Base-by-base conservation (phyloP, 2,329 filamentous ascomycete genomes). In the Rasamsonia emersonii region DNA sequence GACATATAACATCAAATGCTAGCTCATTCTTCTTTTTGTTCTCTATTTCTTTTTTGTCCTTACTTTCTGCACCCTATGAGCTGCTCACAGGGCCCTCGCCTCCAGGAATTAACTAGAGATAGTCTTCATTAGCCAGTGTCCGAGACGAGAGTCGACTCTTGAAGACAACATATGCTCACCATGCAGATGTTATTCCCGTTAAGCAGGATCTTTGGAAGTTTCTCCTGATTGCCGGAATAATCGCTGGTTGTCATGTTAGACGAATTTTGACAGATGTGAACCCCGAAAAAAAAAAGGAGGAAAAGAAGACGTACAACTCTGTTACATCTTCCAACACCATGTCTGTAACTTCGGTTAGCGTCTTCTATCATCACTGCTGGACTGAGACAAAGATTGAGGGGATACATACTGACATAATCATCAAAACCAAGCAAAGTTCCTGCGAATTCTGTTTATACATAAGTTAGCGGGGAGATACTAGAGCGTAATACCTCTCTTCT, bases 131-230 rank as follows among this genome's bases (percentile, higher is more conserved):
- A n/a, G n/a, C n/a, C n/a, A n/a, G n/a, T n/a, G n/a, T n/a, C n/a
- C n/a, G n/a, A n/a, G n/a, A n/a, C n/a, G n/a, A n/a, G n/a, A n/a
- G n/a, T 35, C 23, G 30, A 31, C 10, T 28, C 9, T 13, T 16
- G 8, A 13, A 18, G 16, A 13, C 9, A 20, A 14, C 15, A 8
- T 14, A n/a, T 4, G 32, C 70, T 35, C 73, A 94, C 91, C 91
- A 98, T 98, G 82, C 89, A 96, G 43, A 98, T 86, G 53, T 96
- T 96, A 67, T 98, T 98, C 36, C 91, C 91, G 53, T 98, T 98
- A 23, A 98, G 68, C 24, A 98, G 65, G 40, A 98, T 94, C 70
- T 96, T 96, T 31, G 86, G 75, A 24, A 98, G 75, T 60, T 93
- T 93, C 27, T 79, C 83, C 61, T 89, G 81, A 49, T 82, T 77